Evolutionary conservation across 768 basidiomycete species (phyloP).

Genomic region (Hysterangium stoloniferum): DNA sequence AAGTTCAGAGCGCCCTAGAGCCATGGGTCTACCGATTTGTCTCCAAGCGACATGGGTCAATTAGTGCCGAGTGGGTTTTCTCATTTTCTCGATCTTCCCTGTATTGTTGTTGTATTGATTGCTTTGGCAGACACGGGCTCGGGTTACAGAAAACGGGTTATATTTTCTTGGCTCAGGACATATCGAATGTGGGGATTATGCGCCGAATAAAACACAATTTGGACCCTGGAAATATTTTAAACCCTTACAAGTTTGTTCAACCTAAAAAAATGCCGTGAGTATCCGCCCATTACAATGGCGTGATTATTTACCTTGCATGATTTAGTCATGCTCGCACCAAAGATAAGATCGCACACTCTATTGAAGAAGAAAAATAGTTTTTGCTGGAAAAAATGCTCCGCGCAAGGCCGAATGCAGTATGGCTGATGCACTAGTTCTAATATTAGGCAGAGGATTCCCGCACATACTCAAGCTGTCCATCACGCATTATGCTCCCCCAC

Average conservation of each 20-base stretch:
- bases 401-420: too few relatives aligned
- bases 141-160: constrained; percentile 3
- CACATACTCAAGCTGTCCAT: too few relatives aligned
- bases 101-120: not conserved
- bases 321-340: too few relatives aligned
- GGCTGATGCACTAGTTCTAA: too few relatives aligned
- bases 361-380: too few relatives aligned
- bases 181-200: constrained; percentile 81
- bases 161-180: constrained; percentile 64
- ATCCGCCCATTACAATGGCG: too few relatives aligned
- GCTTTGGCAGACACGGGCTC: not conserved
- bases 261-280: too few relatives aligned
- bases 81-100: not conserved
- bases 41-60: constrained; percentile 4
- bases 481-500: too few relatives aligned
- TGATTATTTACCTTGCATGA: too few relatives aligned
- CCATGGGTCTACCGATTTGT: constrained; percentile 94
- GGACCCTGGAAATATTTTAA: constrained; percentile 89
- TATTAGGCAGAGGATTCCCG: too few relatives aligned
- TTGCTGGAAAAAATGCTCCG: too few relatives aligned
- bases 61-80: constrained; percentile 5
- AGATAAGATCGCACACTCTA: too few relatives aligned
- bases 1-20: constrained; percentile 83
- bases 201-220: constrained; percentile 81
- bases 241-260: constrained; percentile 73